These are phyloP conservation scores for Telfairia occidentalis DNA, from an alignment of 331 rosid genomes.

Conservation along the genomic window DNA sequence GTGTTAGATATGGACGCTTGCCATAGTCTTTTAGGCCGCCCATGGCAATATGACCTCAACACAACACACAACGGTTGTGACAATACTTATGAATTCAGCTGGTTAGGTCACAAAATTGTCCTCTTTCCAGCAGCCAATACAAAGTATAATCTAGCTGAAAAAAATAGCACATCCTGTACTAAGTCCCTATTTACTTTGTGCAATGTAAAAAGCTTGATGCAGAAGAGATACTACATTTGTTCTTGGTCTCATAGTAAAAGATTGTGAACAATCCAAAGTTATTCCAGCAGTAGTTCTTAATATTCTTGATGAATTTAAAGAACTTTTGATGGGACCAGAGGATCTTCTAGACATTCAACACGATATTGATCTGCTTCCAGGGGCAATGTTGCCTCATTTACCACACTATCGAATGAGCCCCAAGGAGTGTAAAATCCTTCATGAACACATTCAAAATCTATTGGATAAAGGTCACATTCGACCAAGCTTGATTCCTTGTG, in stretches of 20 bases:
- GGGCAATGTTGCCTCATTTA: background rate
- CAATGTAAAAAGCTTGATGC: too few species aligned
- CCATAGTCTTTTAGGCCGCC: background rate
- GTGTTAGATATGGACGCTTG: background rate
- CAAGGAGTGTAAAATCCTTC: background rate
- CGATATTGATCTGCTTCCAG: background rate
- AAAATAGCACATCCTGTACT: background rate
- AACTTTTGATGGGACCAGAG: background rate
- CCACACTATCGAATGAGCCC: background rate
- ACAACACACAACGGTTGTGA: background rate
- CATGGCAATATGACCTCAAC: background rate
- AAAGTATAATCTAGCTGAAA: too few species aligned
- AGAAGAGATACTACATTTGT: too few species aligned
- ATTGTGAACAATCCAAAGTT: background rate
- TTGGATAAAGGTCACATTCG: too few species aligned
- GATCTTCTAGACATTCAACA: background rate
- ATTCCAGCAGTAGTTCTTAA: background rate
- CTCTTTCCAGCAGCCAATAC: background rate
- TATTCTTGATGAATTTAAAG: too few species aligned
- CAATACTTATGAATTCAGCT: background rate
- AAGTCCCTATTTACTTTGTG: background rate
- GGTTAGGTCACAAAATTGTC: background rate
- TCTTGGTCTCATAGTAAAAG: too few species aligned
- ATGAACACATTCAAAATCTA: background rate
- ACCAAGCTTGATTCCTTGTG: background rate